phyloP scores from a whole-genome alignment of 441 rosid species.

The Gossypium lobatum region DNA sequence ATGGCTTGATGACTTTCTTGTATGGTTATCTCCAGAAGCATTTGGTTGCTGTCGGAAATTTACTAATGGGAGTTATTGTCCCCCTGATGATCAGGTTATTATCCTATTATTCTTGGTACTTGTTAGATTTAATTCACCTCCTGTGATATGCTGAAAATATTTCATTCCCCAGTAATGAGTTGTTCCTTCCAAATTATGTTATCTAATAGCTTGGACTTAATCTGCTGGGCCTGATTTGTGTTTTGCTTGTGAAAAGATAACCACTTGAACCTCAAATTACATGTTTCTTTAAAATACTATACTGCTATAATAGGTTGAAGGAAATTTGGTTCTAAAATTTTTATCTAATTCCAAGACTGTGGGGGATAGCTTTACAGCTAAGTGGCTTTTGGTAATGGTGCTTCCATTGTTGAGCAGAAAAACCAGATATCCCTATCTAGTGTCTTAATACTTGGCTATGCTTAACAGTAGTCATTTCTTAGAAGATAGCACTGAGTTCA shows the following conservation, averaged over 20 bases:
- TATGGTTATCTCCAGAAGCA: conserved; percentile 99
- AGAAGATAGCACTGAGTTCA: neutral
- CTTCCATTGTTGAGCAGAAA: neutral
- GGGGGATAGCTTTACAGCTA: neutral
- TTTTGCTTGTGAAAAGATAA: neutral
- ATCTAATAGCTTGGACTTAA: conserved; percentile 7
- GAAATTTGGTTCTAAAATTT: conserved; percentile 9
- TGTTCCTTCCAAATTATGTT: neutral
- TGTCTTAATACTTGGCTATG: neutral
- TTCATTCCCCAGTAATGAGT: neutral
- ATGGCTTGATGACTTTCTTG: conserved; percentile 98
- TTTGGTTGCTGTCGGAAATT: conserved; percentile 97
- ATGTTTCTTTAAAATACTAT: neutral
- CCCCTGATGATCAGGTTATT: conserved; percentile 92
- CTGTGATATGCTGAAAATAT: neutral
- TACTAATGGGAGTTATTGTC: conserved; percentile 89
- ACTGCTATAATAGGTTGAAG: neutral
- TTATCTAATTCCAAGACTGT: neutral
- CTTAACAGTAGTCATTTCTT: neutral
- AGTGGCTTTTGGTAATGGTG: neutral
- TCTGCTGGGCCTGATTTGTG: neutral
- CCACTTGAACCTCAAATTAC: neutral
- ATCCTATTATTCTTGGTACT: conserved; percentile 15
- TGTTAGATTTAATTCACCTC: neutral
- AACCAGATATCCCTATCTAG: neutral